A percentile compares a stretch with the other conserved stretches of the same genome.
These are phyloP conservation scores for Nicotiana rustica DNA, from an alignment of 305 asterid species.

Conservation along the genomic window DNA sequence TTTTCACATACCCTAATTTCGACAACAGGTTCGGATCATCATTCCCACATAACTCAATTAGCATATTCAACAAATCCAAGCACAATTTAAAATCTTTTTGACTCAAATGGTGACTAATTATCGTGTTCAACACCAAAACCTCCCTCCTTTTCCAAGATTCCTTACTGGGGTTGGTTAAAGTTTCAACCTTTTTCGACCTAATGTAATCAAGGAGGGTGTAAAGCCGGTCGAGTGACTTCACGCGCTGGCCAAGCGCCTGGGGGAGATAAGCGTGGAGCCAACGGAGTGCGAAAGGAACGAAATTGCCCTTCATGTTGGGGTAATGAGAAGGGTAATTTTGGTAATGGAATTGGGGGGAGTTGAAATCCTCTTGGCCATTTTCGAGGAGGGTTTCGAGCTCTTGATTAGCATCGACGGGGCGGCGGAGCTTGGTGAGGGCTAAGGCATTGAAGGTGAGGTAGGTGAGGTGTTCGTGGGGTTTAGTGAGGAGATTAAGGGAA, in stretches of 20 bases:
- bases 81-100: conserved; percentile 81
- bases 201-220: conserved; percentile 70
- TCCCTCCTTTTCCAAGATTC: conserved; percentile 78
- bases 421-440: conserved; percentile 85
- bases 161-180: conserved; percentile 34
- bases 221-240: conserved; percentile 79
- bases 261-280: conserved; percentile 92
- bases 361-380: conserved; percentile 55
- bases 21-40: conserved; percentile 67
- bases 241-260: conserved; percentile 76
- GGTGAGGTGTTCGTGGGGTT: conserved; percentile 88
- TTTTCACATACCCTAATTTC: conserved; percentile 81
- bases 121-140: conserved; percentile 65
- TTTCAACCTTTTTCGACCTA: conserved; percentile 45
- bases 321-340: conserved; percentile 74
- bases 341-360: conserved; percentile 58
- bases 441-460: conserved; percentile 89
- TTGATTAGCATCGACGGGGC: conserved; percentile 76
- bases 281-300: conserved; percentile 92
- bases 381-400: conserved; percentile 72
- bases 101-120: conserved; percentile 82
- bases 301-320: conserved; percentile 74
- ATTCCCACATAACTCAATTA: conserved; percentile 50
- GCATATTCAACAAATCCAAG: conserved; percentile 64
- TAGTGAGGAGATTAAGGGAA: conserved; percentile 74